Base-by-base conservation (phyloP, 345 rosid species). In the Pugionium dolabratum region DNA sequence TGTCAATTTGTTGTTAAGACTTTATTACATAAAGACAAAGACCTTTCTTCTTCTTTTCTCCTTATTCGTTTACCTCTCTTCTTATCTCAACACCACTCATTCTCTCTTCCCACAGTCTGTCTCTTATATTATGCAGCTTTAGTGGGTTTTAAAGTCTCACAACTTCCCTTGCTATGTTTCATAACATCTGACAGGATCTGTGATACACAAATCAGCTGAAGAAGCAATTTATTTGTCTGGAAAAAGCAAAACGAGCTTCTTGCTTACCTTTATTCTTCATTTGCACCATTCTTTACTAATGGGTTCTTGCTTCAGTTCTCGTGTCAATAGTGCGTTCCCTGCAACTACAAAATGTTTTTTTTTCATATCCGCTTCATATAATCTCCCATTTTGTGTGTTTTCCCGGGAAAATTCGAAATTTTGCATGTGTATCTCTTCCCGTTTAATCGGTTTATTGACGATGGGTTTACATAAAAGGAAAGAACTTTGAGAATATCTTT, bases 251-350 rank as follows among this genome's bases (percentile, higher is more conserved):
- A 32, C 62, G 10, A 47, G 36, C 67, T 70, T 42, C 46, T 11
- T 61, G 36, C 40, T 34, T 8, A 7, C 4, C 37, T 26, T 54
- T 56, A 4, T 45, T 56, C 43, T 45, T 30, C 11, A 10, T 60
- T 35, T 36, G 36, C 26, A 53, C 49, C 46, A 46, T 5, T 74
- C 36, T 75, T 54, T 30, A 3, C 54, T 55, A 37, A 85, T 91
- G 97, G 97, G 97, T 72, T 81, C 91, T 79, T 86, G 94, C 36
- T 75, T 83, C 40, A 85, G 97, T 69, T 72, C 85, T 43, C 78
- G 76, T 62, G 72, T 85, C 70, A 75, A 61, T 4, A 86, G 96
- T 91, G 67, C 46, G 76, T 56, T 64, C 53, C 3, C 64, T 26
- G 4, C 30, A 45, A 42, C 48, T 61, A 29, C 46, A 6, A 36